Conservation (phyloP, 2,329 filamentous ascomycete species). For the Coniosporium tulheliwenetii region DNA sequence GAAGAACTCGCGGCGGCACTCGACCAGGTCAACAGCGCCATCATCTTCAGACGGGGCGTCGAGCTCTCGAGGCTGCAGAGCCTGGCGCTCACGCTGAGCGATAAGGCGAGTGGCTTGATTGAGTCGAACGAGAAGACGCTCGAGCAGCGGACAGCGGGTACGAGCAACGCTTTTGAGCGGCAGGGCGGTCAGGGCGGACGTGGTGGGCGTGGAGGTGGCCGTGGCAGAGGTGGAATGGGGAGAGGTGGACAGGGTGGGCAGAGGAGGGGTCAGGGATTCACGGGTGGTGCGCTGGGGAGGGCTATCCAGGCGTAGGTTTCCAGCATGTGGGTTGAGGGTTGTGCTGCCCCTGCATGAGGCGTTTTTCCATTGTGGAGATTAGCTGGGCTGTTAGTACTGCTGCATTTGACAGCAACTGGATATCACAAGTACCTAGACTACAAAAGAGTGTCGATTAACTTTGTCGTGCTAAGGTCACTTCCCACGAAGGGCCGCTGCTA, state of each 20-base stretch:
- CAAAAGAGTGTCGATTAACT: too few relatives aligned
- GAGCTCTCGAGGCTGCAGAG: slow-evolving; percentile 94
- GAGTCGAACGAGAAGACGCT: slow-evolving; percentile 95
- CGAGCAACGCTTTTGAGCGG: slow-evolving; percentile 85
- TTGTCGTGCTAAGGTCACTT: too few relatives aligned
- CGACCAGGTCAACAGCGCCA: slow-evolving; percentile 91
- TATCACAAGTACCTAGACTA: background rate
- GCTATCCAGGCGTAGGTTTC: slow-evolving; percentile 31
- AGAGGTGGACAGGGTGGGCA: slow-evolving; percentile 44
- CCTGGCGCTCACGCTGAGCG: slow-evolving; percentile 79
- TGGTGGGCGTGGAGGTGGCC: slow-evolving; percentile 41
- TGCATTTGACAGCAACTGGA: too few relatives aligned
- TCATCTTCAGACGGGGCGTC: slow-evolving; percentile 99
- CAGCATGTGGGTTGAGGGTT: too few relatives aligned
- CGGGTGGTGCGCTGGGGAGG: slow-evolving; percentile 58
- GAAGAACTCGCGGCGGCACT: slow-evolving; percentile 92
- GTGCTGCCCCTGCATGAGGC: background rate
- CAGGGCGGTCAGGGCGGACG: slow-evolving; percentile 65
- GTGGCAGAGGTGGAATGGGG: slow-evolving; percentile 39
- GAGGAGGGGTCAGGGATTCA: slow-evolving; percentile 63
- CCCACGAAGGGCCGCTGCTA: too few relatives aligned
- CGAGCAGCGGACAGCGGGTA: slow-evolving; percentile 93
- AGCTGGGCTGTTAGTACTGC: too few relatives aligned
- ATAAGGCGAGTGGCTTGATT: slow-evolving; percentile 92
- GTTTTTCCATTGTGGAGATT: background rate